These are phyloP conservation scores for Pyrus bretschneideri DNA, from an alignment of 306 rosid genomes.

Conservation along the genomic window DNA sequence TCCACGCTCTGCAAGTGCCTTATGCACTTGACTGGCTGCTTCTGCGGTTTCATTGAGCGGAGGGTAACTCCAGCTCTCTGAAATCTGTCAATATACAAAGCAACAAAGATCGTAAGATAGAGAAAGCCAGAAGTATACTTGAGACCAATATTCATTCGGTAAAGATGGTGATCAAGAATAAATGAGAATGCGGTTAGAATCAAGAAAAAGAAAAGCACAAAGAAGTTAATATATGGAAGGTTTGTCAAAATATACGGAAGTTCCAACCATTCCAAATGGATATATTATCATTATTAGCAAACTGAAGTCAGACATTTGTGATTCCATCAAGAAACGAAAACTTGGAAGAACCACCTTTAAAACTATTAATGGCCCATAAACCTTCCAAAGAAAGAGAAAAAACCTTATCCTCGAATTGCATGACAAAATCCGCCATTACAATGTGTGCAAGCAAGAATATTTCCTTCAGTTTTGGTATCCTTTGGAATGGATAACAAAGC, in stretches of 20 bases:
- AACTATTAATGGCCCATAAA: neutral
- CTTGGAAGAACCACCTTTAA: neutral
- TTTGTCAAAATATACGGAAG: neutral
- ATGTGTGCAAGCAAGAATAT: no score
- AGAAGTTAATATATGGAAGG: neutral
- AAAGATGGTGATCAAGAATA: neutral
- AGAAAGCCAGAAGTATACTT: neutral
- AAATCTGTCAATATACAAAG: constrained; percentile 45
- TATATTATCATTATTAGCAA: neutral
- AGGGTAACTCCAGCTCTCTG: constrained; percentile 97
- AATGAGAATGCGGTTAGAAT: neutral
- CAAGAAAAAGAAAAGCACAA: neutral
- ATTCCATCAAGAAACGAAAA: neutral
- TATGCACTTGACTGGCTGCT: constrained; percentile 69
- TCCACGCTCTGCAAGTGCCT: constrained; percentile 74
- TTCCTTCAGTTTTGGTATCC: no score
- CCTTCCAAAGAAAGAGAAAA: neutral
- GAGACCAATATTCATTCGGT: neutral
- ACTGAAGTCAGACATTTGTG: neutral
- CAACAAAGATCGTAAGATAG: neutral
- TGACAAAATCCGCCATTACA: no score
- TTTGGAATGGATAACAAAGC: no score
- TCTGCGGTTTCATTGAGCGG: constrained; percentile 82
- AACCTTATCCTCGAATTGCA: neutral
- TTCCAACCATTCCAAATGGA: neutral